phyloP scores from a whole-genome alignment of 306 rosid species.

The Ziziphus jujuba region DNA sequence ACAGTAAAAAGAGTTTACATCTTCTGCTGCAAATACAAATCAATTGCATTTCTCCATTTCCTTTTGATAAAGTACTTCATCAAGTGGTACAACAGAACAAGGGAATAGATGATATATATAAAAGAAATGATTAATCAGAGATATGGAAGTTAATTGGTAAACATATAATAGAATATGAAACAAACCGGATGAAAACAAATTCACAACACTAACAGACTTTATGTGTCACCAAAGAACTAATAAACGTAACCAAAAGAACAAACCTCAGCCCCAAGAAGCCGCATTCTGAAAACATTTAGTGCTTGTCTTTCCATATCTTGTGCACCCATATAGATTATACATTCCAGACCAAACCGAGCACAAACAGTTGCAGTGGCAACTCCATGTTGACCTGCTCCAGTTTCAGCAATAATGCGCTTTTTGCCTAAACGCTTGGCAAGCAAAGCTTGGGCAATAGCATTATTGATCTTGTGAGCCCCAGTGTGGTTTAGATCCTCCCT shows the following conservation, averaged over 20 bases:
- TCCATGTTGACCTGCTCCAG: constrained; percentile 99
- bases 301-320: constrained; percentile 98
- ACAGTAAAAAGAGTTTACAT: neutral
- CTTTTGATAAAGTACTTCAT: too few species aligned
- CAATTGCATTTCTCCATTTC: too few species aligned
- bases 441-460: constrained; percentile 93
- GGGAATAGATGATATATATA: neutral
- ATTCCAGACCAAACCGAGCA: constrained; percentile 86
- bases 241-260: constrained; percentile 22
- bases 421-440: constrained; percentile 88
- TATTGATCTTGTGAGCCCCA: constrained; percentile 96
- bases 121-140: neutral
- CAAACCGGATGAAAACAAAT: neutral
- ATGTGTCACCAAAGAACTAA: constrained; percentile 6
- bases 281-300: constrained; percentile 95
- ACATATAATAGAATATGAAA: too few species aligned
- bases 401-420: constrained; percentile 87
- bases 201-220: too few species aligned
- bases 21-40: neutral
- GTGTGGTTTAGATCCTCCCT: constrained; percentile 99
- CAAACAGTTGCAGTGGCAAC: constrained; percentile 98
- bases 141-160: neutral
- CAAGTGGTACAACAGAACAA: neutral
- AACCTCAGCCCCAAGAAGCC: constrained; percentile 98
- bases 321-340: constrained; percentile 95